A percentile compares a stretch with the other conserved stretches of the same genome.
Evolutionary conservation across 1,139 yeast genomes (phyloP).

Genomic region (Arxiozyma slooffiae): DNA sequence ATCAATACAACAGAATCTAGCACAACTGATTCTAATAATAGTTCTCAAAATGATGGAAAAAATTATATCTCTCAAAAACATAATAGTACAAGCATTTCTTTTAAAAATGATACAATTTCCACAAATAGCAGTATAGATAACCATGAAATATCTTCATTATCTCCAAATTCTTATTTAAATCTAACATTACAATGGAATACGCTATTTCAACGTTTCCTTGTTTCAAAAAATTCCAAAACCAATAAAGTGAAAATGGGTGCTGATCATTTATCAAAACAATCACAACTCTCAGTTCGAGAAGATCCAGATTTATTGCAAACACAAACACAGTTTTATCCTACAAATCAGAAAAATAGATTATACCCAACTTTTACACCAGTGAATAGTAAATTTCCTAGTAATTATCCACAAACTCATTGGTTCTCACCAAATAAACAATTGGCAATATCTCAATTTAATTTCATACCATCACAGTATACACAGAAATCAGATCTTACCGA

Average conservation of each 20-base stretch:
- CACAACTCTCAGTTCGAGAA: background rate
- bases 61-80: background rate
- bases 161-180: background rate
- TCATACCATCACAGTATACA: background rate
- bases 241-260: background rate
- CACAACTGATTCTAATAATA: background rate
- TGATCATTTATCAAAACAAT: background rate
- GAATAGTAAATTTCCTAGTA: background rate
- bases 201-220: background rate
- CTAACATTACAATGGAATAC: background rate
- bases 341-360: background rate
- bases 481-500: background rate
- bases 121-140: background rate
- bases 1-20: background rate
- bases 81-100: background rate
- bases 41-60: background rate
- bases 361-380: background rate
- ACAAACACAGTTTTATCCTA: background rate
- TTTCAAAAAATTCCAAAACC: background rate
- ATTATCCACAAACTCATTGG: background rate
- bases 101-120: background rate
- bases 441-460: background rate
- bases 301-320: background rate
- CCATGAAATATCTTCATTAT: background rate
- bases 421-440: conserved; percentile 1